Conservation (phyloP, 345 rosid species). For the Trapa incisa region DNA sequence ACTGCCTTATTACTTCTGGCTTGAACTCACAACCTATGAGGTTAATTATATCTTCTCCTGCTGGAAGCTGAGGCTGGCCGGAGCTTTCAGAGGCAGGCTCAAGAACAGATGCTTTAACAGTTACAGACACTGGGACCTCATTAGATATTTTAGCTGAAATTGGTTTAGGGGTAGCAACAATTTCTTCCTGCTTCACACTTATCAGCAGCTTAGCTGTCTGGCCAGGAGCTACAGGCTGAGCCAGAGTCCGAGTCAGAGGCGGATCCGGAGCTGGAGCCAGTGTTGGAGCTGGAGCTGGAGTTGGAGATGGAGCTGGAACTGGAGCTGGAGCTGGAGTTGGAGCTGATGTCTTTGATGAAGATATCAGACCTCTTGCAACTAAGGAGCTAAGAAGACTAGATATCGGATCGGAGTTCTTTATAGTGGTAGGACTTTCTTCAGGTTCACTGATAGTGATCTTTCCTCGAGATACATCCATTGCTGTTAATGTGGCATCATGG, state of each 20-base stretch:
- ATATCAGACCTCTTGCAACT: conserved; percentile 83
- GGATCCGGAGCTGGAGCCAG: too few species aligned
- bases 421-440: conserved; percentile 26
- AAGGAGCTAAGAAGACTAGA: conserved; percentile 81
- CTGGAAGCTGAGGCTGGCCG: conserved; percentile 15
- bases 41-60: conserved; percentile 17
- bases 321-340: too few species aligned
- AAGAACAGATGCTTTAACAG: conserved; percentile 21
- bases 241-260: conserved; percentile 12
- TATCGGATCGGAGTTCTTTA: conserved; percentile 43
- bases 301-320: too few species aligned
- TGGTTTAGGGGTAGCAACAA: neutral
- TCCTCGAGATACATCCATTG: conserved; percentile 1
- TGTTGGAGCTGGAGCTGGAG: too few species aligned
- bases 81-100: conserved; percentile 25
- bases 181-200: neutral
- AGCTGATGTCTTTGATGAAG: conserved; percentile 48
- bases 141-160: conserved; percentile 24
- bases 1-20: conserved; percentile 59
- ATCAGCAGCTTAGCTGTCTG: conserved; percentile 15
- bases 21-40: conserved; percentile 67
- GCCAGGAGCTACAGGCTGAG: conserved; percentile 18
- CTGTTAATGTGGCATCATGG: conserved; percentile 19
- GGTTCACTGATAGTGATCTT: conserved; percentile 10
- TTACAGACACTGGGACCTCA: conserved; percentile 18